A percentile compares a stretch with the other conserved stretches of the same genome.
These are phyloP conservation scores for Neofusicoccum laricinum DNA, from an alignment of 2,329 filamentous ascomycete genomes.

Conservation along the genomic window DNA sequence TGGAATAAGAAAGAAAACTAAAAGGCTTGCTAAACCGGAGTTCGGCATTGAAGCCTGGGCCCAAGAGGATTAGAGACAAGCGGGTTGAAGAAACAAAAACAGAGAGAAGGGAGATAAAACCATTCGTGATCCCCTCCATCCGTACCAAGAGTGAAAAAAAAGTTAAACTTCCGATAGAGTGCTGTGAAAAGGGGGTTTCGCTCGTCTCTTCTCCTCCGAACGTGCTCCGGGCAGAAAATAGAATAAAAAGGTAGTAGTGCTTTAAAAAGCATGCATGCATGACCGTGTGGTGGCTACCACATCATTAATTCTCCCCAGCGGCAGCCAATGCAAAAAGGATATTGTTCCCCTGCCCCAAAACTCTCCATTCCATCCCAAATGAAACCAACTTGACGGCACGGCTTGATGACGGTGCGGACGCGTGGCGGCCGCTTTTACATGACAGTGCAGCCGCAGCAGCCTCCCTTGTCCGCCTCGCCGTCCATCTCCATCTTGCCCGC, in stretches of 20 bases:
- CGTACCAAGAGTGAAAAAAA: not conserved
- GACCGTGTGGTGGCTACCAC: constrained; percentile 15
- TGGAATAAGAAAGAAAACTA: not conserved
- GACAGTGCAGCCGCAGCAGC: constrained; percentile 84
- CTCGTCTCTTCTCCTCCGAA: constrained; percentile 13
- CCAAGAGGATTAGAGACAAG: constrained; percentile 13
- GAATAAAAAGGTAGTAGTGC: constrained; percentile 15
- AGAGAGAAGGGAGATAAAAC: constrained; percentile 11
- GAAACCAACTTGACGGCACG: constrained; percentile 5
- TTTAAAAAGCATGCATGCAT: constrained; percentile 10
- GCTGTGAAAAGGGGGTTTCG: constrained; percentile 1
- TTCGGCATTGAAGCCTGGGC: not conserved
- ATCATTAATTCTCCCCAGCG: constrained; percentile 14
- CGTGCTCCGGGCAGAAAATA: constrained; percentile 12
- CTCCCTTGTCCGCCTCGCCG: constrained; percentile 61
- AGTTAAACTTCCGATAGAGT: constrained; percentile 13
- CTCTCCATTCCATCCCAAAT: constrained; percentile 7
- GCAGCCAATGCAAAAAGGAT: constrained; percentile 16
- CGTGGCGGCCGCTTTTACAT: constrained; percentile 57
- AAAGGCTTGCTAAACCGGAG: constrained; percentile 2
- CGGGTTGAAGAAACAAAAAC: not conserved
- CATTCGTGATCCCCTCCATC: constrained; percentile 10
- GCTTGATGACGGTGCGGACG: not conserved
- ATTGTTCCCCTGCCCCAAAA: constrained; percentile 8
- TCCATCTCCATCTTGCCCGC: constrained; percentile 76